phyloP scores from a whole-genome alignment of 495 filamentous ascomycete genomes.

The Evernia prunastri region DNA sequence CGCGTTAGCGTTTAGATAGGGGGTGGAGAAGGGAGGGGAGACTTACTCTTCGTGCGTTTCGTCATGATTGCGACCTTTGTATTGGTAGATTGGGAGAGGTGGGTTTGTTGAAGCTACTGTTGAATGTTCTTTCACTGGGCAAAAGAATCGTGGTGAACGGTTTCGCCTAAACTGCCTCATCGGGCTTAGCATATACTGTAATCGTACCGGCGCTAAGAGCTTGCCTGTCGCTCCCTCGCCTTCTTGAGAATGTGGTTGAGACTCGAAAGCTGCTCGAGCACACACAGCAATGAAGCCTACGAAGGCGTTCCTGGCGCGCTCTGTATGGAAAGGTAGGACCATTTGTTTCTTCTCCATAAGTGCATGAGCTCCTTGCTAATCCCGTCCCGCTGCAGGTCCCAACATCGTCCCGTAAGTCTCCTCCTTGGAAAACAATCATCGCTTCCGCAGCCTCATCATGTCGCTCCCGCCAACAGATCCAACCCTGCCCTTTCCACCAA shows the following conservation, averaged over 20 bases:
- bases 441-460: constrained; percentile 1
- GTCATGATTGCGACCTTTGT: constrained; percentile 62
- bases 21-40: neutral
- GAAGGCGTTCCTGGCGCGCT: constrained; percentile 54
- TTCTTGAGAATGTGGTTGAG: no score
- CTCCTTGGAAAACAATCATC: constrained; percentile 8
- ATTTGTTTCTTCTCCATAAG: neutral
- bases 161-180: constrained; percentile 5
- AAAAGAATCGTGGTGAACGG: constrained; percentile 8
- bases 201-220: neutral
- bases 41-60: constrained; percentile 86
- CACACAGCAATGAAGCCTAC: constrained; percentile 52
- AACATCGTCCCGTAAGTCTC: constrained; percentile 47
- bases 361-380: constrained; percentile 23
- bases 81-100: neutral
- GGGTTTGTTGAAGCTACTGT: neutral
- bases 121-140: neutral
- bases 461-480: neutral
- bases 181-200: neutral
- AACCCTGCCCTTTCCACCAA: neutral
- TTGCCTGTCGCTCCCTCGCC: neutral
- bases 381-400: constrained; percentile 35
- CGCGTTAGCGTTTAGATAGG: neutral
- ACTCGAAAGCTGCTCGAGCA: neutral
- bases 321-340: constrained; percentile 65